Percentiles rank a stretch among this genome's conserved stretches.
Evolutionary conservation across 73 alveolate species (phyloP).

Genomic region (Effrenium voratum): DNA sequence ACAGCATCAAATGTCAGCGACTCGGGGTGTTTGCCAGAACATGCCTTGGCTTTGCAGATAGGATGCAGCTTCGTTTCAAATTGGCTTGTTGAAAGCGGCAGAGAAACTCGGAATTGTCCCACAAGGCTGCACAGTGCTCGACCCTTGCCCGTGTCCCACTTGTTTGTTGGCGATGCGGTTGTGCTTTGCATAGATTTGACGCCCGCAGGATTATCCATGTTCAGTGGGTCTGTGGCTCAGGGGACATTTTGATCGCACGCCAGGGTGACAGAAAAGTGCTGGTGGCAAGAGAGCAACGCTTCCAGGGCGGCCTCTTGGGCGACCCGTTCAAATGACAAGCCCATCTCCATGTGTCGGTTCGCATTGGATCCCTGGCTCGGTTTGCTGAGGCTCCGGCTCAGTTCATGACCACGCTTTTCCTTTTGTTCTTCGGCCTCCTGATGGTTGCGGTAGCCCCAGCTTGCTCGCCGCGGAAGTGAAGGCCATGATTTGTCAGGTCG

Average conservation of each 20-base stretch:
- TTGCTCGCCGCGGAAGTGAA: background rate
- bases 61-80: background rate
- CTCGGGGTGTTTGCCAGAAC: too few relatives aligned
- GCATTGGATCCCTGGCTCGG: too few relatives aligned
- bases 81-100: background rate
- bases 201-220: conserved; percentile 55
- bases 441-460: conserved; percentile 36
- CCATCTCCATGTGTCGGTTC: too few relatives aligned
- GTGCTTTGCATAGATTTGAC: too few relatives aligned
- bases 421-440: conserved; percentile 84
- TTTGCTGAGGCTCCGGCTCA: conserved; percentile 82
- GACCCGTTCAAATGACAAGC: too few relatives aligned
- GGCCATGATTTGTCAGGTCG: too few relatives aligned
- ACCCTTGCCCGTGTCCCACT: background rate
- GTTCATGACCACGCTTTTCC: conserved; percentile 66
- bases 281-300: too few relatives aligned
- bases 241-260: too few relatives aligned
- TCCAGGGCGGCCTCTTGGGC: too few relatives aligned
- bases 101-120: background rate
- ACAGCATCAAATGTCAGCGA: background rate
- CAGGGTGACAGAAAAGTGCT: too few relatives aligned
- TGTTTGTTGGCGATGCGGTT: too few relatives aligned
- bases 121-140: too few relatives aligned
- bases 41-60: background rate
- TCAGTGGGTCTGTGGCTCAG: conserved; percentile 71